Evolutionary conservation across 73 alveolate genomes (phyloP).

Genomic region (Symbiodinium natans): DNA sequence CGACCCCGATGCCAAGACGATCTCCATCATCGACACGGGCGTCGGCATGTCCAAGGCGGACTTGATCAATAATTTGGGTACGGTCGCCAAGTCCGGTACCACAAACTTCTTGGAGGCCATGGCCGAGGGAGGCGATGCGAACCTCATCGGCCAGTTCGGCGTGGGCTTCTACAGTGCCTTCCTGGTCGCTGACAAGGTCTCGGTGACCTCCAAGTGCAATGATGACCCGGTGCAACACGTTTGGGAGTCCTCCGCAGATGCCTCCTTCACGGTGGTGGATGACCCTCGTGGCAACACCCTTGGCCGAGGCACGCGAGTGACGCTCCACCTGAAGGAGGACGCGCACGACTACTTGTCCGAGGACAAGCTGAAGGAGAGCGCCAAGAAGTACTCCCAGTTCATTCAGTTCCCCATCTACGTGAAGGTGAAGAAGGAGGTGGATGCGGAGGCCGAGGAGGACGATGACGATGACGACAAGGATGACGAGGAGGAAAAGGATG

Average conservation of each 20-base stretch:
- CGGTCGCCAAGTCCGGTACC: conserved; percentile 99
- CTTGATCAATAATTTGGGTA: conserved; percentile 98
- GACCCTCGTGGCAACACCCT: conserved; percentile 99
- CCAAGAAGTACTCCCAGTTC: conserved; percentile 99
- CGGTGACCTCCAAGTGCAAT: conserved; percentile 97
- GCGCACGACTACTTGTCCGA: conserved; percentile 98
- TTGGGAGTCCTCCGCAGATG: conserved; percentile 99
- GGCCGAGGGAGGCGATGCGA: conserved; percentile 97
- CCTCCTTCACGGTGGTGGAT: conserved; percentile 97
- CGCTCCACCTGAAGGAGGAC: conserved; percentile 99
- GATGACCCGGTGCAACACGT: conserved; percentile 98
- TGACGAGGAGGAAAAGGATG: conserved; percentile 97
- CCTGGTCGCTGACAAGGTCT: conserved; percentile 98
- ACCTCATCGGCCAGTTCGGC: conserved; percentile 99
- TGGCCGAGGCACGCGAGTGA: conserved; percentile 99
- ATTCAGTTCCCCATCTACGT: conserved; percentile 99
- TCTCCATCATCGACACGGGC: conserved; percentile 96
- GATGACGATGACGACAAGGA: conserved; percentile 96
- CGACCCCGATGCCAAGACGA: conserved; percentile 98
- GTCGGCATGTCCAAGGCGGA: conserved; percentile 99
- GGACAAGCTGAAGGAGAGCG: conserved; percentile 97
- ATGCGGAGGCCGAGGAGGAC: conserved; percentile 97
- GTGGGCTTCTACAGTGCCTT: conserved; percentile 99
- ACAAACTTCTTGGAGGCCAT: conserved; percentile 99
- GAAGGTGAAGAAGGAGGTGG: conserved; percentile 97